Percentiles rank a stretch among this genome's conserved stretches.
phyloP scores from a whole-genome alignment of 331 rosid genomes.

The Malus hybrid region DNA sequence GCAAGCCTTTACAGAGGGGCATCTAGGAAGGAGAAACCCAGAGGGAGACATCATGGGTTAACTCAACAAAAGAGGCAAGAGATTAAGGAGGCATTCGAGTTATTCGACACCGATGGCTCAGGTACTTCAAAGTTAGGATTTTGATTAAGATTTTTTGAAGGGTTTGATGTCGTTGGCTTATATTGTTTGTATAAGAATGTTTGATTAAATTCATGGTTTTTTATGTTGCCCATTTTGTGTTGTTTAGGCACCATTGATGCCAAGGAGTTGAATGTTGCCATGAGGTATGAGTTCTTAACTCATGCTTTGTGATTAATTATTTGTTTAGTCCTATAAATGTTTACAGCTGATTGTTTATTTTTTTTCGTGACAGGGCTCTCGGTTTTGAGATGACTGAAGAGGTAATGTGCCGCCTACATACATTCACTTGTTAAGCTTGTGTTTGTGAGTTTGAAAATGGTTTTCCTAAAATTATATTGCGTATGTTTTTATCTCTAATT shows the following conservation, averaged over 20 bases:
- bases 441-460: neutral
- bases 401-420: slow-evolving; percentile 31
- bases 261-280: slow-evolving; percentile 90
- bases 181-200: neutral
- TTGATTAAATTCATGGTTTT: neutral
- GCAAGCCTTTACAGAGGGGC: slow-evolving; percentile 47
- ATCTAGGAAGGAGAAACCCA: slow-evolving; percentile 53
- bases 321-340: neutral
- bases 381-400: slow-evolving; percentile 99
- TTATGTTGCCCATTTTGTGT: slow-evolving; percentile 11
- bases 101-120: slow-evolving; percentile 94
- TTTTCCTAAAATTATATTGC: neutral
- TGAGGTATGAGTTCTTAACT: slow-evolving; percentile 52
- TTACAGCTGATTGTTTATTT: slow-evolving; percentile 1
- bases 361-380: slow-evolving; percentile 71
- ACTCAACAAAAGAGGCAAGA: slow-evolving; percentile 71
- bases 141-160: neutral
- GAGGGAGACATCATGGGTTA: slow-evolving; percentile 52
- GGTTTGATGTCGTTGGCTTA: neutral
- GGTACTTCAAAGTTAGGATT: slow-evolving; percentile 23
- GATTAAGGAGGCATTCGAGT: slow-evolving; percentile 88
- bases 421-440: neutral
- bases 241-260: slow-evolving; percentile 84
- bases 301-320: neutral
- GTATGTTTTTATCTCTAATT: neutral